phyloP scores from a whole-genome alignment of 169 alveolate genomes.

The Cryptosporidium parvum region DNA sequence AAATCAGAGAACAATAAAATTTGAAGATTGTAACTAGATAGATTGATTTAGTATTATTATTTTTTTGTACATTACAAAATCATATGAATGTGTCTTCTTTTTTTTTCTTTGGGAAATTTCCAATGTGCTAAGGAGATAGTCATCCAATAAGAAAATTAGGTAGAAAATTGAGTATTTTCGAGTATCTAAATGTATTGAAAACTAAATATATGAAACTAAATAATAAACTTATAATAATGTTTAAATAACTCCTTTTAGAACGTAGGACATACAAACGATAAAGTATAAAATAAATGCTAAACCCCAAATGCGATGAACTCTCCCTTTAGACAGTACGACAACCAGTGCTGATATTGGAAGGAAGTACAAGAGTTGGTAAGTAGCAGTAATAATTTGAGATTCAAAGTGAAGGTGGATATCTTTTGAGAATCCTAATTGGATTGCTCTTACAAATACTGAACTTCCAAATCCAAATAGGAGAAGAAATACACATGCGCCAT shows the following conservation, averaged over 20 bases:
- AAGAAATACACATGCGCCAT: constrained; percentile 70
- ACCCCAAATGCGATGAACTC: constrained; percentile 72
- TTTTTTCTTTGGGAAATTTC: neutral
- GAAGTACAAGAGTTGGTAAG: constrained; percentile 68
- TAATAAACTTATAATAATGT: neutral
- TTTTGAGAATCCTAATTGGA: constrained; percentile 41
- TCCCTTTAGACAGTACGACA: constrained; percentile 73
- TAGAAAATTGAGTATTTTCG: neutral
- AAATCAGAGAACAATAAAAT: constrained; percentile 25
- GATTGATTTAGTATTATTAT: neutral
- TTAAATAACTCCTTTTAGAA: constrained; percentile 27
- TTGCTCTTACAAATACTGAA: constrained; percentile 65
- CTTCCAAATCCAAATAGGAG: constrained; percentile 68
- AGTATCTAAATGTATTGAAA: neutral
- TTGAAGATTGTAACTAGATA: constrained; percentile 15
- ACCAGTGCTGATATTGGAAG: constrained; percentile 70
- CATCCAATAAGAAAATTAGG: neutral
- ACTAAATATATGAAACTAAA: neutral
- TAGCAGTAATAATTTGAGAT: constrained; percentile 65
- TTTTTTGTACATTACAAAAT: neutral
- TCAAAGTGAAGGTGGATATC: constrained; percentile 68
- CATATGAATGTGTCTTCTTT: too few relatives aligned
- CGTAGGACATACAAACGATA: constrained; percentile 47
- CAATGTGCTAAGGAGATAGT: neutral
- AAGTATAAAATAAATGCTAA: constrained; percentile 37